phyloP scores from a whole-genome alignment of 2,329 filamentous ascomycete genomes.

The Venturia oleaginea region DNA sequence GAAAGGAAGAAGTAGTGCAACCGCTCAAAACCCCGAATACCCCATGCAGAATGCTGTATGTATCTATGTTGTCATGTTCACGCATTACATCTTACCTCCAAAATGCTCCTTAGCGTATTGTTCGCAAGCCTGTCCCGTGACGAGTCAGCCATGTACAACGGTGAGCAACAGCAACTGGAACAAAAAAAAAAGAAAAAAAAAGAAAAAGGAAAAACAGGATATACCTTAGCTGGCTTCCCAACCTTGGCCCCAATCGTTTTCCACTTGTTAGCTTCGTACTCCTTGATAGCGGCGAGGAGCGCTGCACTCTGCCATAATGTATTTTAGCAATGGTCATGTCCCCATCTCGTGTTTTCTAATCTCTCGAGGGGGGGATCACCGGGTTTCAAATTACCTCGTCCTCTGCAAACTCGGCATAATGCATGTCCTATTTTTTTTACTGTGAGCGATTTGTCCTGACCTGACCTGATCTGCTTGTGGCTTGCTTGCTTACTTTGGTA shows the following conservation, averaged over 20 bases:
- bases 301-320: slow-evolving; percentile 53
- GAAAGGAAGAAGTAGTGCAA: background rate
- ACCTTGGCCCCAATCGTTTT: slow-evolving; percentile 95
- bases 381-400: slow-evolving; percentile 63
- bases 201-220: too few relatives aligned
- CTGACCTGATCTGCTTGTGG: too few relatives aligned
- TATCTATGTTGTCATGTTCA: too few relatives aligned
- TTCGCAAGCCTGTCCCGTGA: slow-evolving; percentile 56
- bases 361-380: too few relatives aligned
- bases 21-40: slow-evolving; percentile 25
- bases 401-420: slow-evolving; percentile 96
- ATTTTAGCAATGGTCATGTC: slow-evolving; percentile 8
- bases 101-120: slow-evolving; percentile 98
- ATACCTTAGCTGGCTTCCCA: slow-evolving; percentile 90
- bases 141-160: background rate
- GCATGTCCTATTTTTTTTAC: slow-evolving; percentile 66
- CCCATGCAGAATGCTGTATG: slow-evolving; percentile 14
- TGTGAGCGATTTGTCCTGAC: too few relatives aligned
- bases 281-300: slow-evolving; percentile 88
- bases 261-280: slow-evolving; percentile 98
- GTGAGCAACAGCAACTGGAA: too few relatives aligned
- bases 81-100: slow-evolving; percentile 39
- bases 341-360: background rate
- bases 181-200: too few relatives aligned
- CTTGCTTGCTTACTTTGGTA: too few relatives aligned